Base-by-base conservation (phyloP, 805 yeast species). In the Saccharomycopsis vini region DNA sequence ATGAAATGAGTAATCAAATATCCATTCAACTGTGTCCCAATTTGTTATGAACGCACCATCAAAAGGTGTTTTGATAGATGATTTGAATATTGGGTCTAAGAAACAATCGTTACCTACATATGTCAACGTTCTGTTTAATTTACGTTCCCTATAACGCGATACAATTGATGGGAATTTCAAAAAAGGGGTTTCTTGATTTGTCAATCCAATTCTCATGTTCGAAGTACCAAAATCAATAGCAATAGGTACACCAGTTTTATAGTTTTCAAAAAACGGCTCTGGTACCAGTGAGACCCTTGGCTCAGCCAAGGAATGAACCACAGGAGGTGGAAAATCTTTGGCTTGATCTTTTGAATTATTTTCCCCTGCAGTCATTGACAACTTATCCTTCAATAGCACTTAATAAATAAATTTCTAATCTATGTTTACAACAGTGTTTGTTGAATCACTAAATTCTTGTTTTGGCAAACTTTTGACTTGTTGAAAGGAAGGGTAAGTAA, bases 11-110 rank as follows among this genome's bases (percentile, higher is more conserved):
- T 88, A 92, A 61, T 90, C 97, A 40, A 92, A 58, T 42, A 90
- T 73, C 46, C 71, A 73, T 58, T 92, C 98, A 2, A 81, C 72
- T 46, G 80, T 74, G 45, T 92, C 97, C 97, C 97, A 94, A 59
- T 89, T 94, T 21, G 94, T 80, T 29, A 92, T 68, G 52, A 87
- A 65, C 3, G 85, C 74, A 0, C 95, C 95, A 60, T 92, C 98
- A 57, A 74, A 90, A 0, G 97, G 95, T 3, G 85, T 68, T 54
- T 75, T 79, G 28, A 85, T 73, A 43, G 80, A 79, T 15, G 84
- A 69, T 20, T 79, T 73, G 37, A 83, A 72, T 2, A 81, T 63
- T 6, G 79, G 72, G 54, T 89, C 97, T 24, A 83, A 57, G 55
- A 69, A 76, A 16, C 79, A 75, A 59, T 90, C 97, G 54, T 82